phyloP scores from a whole-genome alignment of 2,329 filamentous ascomycete genomes.

The Penicillium frequentans region DNA sequence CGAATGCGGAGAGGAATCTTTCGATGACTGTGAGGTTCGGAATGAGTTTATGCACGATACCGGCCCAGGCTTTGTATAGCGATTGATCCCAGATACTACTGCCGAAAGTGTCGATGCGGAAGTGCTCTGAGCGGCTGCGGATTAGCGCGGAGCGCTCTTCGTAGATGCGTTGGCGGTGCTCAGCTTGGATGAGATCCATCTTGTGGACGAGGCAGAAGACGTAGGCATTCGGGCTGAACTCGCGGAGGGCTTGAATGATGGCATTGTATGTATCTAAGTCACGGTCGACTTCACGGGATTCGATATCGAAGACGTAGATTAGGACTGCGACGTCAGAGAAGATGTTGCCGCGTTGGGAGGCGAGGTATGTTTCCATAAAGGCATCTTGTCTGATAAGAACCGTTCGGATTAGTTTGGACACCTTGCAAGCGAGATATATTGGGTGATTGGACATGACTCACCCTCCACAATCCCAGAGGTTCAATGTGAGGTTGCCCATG shows the following conservation, averaged over 20 bases:
- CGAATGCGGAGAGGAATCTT: conserved; percentile 76
- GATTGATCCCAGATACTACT: conserved; percentile 99
- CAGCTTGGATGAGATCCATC: conserved; percentile 89
- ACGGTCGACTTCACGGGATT: conserved; percentile 89
- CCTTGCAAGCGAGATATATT: not conserved
- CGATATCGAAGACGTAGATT: conserved; percentile 99
- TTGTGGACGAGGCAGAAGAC: conserved; percentile 98
- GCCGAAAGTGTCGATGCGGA: conserved; percentile 83
- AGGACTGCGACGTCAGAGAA: conserved; percentile 95
- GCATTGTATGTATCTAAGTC: conserved; percentile 90
- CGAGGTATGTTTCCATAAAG: conserved; percentile 98
- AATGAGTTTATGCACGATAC: conserved; percentile 97
- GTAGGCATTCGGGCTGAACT: conserved; percentile 77
- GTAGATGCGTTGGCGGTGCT: conserved; percentile 77
- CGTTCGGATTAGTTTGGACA: not conserved
- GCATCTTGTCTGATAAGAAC: conserved; percentile 73
- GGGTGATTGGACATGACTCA: conserved; percentile 38
- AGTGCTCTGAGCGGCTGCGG: conserved; percentile 68
- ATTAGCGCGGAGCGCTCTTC: conserved; percentile 79
- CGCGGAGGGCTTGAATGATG: conserved; percentile 82
- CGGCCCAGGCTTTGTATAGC: conserved; percentile 96
- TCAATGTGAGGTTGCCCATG: conserved; percentile 93
- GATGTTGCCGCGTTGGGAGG: conserved; percentile 91
- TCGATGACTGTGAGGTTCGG: conserved; percentile 90
- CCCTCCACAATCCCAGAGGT: conserved; percentile 98